Base-by-base conservation (phyloP, 2,329 filamentous ascomycete species). In the Ophiostoma fasciatum region DNA sequence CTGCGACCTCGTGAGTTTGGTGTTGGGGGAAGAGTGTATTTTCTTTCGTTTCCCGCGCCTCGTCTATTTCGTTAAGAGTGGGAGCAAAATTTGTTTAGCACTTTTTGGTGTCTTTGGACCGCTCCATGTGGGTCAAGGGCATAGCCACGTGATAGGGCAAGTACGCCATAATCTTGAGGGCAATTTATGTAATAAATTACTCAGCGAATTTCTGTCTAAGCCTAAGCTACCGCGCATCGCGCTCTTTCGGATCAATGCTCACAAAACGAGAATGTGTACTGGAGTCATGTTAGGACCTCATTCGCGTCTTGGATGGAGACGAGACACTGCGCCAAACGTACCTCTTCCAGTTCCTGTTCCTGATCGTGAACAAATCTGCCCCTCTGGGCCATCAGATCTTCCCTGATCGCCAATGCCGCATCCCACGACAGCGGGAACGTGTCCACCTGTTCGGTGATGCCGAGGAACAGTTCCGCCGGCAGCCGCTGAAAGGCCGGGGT, bases 341-440 rank as follows among this genome's bases (percentile, higher is more conserved):
- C n/a, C n/a, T n/a, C n/a, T n/a, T n/a, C n/a, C n/a, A n/a, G n/a
- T n/a, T n/a, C n/a, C n/a, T n/a, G n/a, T n/a, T n/a, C n/a, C n/a
- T n/a, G n/a, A n/a, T n/a, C n/a, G n/a, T n/a, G n/a, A n/a, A n/a
- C n/a, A n/a, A n/a, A n/a, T n/a, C n/a, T n/a, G n/a, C n/a, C n/a
- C n/a, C n/a, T n/a, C n/a, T n/a, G n/a, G n/a, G n/a, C 7, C 47
- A 51, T 53, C 15, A 53, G 38, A 8, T 37, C 36, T 17, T 44
- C 38, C 6, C 49, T 42, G 12, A 41, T 27, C 4, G 31, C 37
- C 11, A 42, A 8, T 5, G 48, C 51, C 26, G 47, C 41, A 8
- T 52, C 44, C 45, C 44, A 46, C 23, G 44, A 46, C 23, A 55
- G 40, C 1, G 48, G 49, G 29, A 45, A 48, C 2, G 38, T 43